Percentiles rank a stretch among this genome's conserved stretches.
Conservation (phyloP, 2,329 filamentous ascomycete genomes). For the Diplodia sapinea region DNA sequence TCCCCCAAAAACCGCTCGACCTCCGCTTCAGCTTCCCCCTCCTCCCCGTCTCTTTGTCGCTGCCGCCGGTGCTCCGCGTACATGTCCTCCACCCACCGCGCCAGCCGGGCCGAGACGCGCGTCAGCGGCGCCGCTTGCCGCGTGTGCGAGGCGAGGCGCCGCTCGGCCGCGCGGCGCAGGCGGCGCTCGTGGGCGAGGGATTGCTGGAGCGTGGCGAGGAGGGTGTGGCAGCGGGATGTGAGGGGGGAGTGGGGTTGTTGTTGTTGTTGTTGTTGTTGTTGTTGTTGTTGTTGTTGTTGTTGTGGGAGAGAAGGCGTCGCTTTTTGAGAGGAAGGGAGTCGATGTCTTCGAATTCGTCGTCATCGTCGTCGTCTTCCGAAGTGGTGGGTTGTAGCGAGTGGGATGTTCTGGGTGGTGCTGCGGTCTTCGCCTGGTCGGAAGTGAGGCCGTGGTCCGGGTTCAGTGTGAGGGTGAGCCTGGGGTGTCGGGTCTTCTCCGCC, state of each 20-base stretch:
- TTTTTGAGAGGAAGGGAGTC: background rate
- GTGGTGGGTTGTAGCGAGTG: background rate
- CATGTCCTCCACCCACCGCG: background rate
- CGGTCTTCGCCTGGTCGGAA: background rate
- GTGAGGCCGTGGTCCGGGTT: background rate
- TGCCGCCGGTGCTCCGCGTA: background rate
- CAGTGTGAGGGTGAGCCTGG: background rate
- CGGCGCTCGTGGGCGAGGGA: background rate
- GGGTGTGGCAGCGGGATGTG: no score
- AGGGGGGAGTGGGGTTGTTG: background rate
- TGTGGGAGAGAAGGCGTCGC: no score
- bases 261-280: background rate
- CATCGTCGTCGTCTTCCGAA: background rate
- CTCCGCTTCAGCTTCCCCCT: background rate
- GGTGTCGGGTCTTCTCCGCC: background rate
- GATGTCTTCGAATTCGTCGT: background rate
- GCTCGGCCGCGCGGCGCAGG: background rate
- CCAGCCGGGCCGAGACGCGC: background rate
- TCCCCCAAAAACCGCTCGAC: background rate
- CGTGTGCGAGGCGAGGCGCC: background rate
- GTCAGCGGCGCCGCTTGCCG: background rate
- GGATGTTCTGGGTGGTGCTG: background rate
- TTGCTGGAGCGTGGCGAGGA: background rate
- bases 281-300: no score
- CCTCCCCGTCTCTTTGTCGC: no score